A percentile compares a stretch with the other conserved stretches of the same genome.
Conservation (phyloP, 129 eudicot genomes). For the Oenanthe sinensis region DNA sequence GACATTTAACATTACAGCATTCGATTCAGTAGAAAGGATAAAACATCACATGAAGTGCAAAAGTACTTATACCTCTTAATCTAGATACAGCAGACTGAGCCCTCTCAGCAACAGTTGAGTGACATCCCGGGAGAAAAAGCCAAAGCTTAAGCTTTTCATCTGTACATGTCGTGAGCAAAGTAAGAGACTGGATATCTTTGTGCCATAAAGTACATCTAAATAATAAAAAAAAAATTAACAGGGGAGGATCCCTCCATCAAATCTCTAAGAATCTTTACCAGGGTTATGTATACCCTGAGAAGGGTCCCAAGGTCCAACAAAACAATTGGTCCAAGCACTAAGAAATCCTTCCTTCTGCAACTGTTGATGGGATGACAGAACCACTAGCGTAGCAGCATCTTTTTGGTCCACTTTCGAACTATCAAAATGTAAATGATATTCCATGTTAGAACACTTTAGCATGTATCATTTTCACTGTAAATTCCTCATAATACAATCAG, state of each 20-base stretch:
- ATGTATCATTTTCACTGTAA: not conserved
- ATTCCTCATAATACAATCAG: not conserved
- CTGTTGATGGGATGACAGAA: slow-evolving; percentile 78
- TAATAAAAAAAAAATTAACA: not conserved
- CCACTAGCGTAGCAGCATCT: slow-evolving; percentile 60
- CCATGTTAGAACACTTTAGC: not conserved
- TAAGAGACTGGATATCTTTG: not conserved
- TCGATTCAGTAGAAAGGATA: not conserved
- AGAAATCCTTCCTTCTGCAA: slow-evolving; percentile 90
- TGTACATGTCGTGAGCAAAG: slow-evolving; percentile 18
- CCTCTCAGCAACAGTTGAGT: slow-evolving; percentile 54
- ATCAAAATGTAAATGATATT: slow-evolving; percentile 15
- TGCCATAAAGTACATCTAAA: not conserved
- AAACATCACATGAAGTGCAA: not conserved
- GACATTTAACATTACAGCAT: not conserved
- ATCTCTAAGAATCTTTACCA: slow-evolving; percentile 38
- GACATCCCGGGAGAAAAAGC: slow-evolving; percentile 93
- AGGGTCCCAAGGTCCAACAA: slow-evolving; percentile 99
- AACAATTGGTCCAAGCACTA: slow-evolving; percentile 86
- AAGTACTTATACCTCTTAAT: slow-evolving; percentile 57
- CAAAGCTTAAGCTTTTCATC: slow-evolving; percentile 98
- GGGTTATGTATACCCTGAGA: slow-evolving; percentile 96
- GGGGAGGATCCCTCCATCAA: not conserved
- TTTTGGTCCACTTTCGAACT: slow-evolving; percentile 52
- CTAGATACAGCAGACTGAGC: slow-evolving; percentile 70